Base-by-base conservation (phyloP, 2,329 filamentous ascomycete species). In the Zymoseptoria passerinii region DNA sequence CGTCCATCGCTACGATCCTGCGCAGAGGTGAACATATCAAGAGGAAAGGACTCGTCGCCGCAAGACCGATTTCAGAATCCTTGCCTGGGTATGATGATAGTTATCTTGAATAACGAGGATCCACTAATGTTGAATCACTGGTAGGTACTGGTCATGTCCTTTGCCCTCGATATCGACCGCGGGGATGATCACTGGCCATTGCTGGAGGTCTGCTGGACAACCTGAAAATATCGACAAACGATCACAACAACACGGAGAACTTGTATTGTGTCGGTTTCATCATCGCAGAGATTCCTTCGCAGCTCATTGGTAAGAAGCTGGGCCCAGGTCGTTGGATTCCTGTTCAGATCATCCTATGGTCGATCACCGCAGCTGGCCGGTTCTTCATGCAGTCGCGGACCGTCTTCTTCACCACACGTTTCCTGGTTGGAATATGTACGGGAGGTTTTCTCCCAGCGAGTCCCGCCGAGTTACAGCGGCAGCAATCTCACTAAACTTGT, bases 241-340 rank as follows among this genome's bases (percentile, higher is more conserved):
- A 82, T 59, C 82, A 81, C 64, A 72, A 72, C 52, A 67, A 63
- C 55, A 67, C 66, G n/a, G 58, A 76, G 53, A 75, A 74, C 0
- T 76, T 88, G 8, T 95, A 95, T 77, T 92, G 89, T 73, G 80
- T 83, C 23, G 90, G 89, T 73, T 95, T 95, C 75, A 89, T 95
- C 13, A 65, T 70, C 52, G 72, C 72, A 4, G 72, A 74, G 54
- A 53, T 74, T 19, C 72, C 72, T 0, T 71, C 70, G 18, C 70
- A 71, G 57, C 62, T 72, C n/a, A 72, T 78, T 9, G 76, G 74
- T 51, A 79, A 79, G 61, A 73, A 73, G 52, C 65, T 76, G 4
- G 76, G 77, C 0, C 75, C 77, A 2, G 74, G 76, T 57, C 72
- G 74, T 10, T 77, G 76, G 70, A 75, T 78, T 5, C 76, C 76